These are phyloP conservation scores for Taiozyma sp. DNA, from an alignment of 1,139 yeast genomes.

Conservation along the genomic window DNA sequence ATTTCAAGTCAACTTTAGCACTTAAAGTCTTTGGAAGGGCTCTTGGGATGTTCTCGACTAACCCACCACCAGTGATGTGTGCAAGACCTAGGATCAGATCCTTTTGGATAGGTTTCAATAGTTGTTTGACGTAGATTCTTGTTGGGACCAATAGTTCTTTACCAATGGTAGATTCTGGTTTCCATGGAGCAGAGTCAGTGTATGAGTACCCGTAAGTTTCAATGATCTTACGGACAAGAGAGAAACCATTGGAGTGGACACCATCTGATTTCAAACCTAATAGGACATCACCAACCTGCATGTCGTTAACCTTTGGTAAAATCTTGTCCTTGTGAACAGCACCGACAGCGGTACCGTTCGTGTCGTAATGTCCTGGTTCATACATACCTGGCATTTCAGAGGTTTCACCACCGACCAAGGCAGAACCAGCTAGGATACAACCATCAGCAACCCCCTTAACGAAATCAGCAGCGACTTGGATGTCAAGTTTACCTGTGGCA, in stretches of 20 bases:
- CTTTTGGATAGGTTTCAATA: constrained; percentile 68
- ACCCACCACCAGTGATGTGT: constrained; percentile 98
- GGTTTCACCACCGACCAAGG: constrained; percentile 98
- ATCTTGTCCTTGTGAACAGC: constrained; percentile 83
- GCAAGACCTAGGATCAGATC: constrained; percentile 82
- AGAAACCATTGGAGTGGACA: constrained; percentile 94
- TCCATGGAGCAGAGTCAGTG: constrained; percentile 85
- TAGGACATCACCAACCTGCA: constrained; percentile 77
- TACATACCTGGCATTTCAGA: constrained; percentile 99
- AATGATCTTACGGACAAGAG: constrained; percentile 91
- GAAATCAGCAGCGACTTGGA: constrained; percentile 78
- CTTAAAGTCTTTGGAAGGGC: constrained; percentile 78
- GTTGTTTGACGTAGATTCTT: constrained; percentile 87
- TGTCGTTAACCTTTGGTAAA: constrained; percentile 62
- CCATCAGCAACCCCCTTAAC: constrained; percentile 97
- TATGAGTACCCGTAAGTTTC: constrained; percentile 69
- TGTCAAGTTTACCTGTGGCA: constrained; percentile 90
- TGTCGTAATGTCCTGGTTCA: constrained; percentile 91
- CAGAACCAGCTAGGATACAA: constrained; percentile 93
- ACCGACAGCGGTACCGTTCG: constrained; percentile 98
- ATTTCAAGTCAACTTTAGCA: constrained; percentile 73
- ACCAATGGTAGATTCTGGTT: constrained; percentile 68
- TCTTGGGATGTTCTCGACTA: constrained; percentile 94
- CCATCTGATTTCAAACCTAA: constrained; percentile 91
- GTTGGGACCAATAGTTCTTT: constrained; percentile 88